These are phyloP conservation scores for Phytophthora pinifolia DNA, from an alignment of 352 stramenopile genomes.

Conservation along the genomic window DNA sequence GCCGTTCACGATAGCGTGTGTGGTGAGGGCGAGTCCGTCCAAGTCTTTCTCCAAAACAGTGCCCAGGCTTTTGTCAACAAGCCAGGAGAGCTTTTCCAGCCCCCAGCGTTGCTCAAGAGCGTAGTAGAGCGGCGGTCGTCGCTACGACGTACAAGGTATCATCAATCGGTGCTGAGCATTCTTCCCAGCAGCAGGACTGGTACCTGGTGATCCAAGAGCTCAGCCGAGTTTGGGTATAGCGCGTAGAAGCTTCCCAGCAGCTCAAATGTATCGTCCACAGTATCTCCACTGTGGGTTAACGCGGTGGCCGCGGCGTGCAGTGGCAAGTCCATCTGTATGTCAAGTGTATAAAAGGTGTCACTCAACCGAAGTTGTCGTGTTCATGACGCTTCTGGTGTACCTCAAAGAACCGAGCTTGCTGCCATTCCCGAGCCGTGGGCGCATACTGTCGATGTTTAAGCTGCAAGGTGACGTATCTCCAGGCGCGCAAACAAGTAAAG, in stretches of 20 bases:
- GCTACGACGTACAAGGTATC: neutral
- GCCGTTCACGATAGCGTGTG: slow-evolving; percentile 40
- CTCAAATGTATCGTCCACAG: slow-evolving; percentile 30
- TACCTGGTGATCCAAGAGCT: slow-evolving; percentile 35
- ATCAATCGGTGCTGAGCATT: neutral
- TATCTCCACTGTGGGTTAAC: slow-evolving; percentile 16
- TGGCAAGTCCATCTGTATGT: slow-evolving; percentile 39
- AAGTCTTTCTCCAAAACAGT: slow-evolving; percentile 49
- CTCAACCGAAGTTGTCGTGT: neutral
- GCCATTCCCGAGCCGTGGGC: slow-evolving; percentile 30
- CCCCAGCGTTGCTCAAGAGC: slow-evolving; percentile 46
- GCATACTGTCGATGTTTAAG: slow-evolving; percentile 42
- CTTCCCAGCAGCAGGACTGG: neutral
- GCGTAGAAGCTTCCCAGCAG: slow-evolving; percentile 34
- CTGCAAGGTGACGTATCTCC: slow-evolving; percentile 38
- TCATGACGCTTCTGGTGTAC: slow-evolving; percentile 14
- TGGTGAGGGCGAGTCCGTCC: slow-evolving; percentile 40
- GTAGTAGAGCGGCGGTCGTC: slow-evolving; percentile 31
- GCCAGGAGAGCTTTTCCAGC: slow-evolving; percentile 52
- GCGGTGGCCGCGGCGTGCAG: slow-evolving; percentile 41
- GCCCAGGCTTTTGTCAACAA: slow-evolving; percentile 40
- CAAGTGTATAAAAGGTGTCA: no score
- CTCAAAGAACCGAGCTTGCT: slow-evolving; percentile 55
- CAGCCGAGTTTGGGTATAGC: slow-evolving; percentile 19
- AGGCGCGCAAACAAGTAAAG: slow-evolving; percentile 51